phyloP scores from a whole-genome alignment of 1,284 basidiomycete genomes.

The Earliella scabrosa region DNA sequence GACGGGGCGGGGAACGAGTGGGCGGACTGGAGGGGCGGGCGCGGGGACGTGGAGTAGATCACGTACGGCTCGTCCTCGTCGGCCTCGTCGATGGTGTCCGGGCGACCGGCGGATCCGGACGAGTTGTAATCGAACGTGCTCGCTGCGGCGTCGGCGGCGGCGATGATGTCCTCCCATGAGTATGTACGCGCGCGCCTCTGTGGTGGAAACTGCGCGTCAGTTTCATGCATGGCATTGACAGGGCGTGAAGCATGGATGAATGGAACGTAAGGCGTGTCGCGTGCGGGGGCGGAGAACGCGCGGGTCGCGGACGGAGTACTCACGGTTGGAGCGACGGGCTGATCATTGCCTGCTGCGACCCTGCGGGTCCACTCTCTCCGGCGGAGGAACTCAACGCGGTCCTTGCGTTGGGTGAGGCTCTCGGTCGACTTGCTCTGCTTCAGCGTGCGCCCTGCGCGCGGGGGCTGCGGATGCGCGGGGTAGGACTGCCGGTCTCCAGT shows the following conservation, averaged over 20 bases:
- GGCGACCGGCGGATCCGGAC: constrained; percentile 15
- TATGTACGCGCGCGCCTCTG: constrained; percentile 26
- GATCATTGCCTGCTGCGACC: constrained; percentile 35
- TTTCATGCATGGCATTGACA: neutral
- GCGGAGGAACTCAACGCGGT: constrained; percentile 37
- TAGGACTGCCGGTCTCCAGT: neutral
- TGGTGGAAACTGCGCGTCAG: constrained; percentile 1
- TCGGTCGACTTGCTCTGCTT: constrained; percentile 30
- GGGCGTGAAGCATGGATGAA: neutral
- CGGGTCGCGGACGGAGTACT: constrained; percentile 6
- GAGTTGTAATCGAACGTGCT: constrained; percentile 14
- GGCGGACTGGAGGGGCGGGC: constrained; percentile 7
- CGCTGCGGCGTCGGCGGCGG: constrained; percentile 19
- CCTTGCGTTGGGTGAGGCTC: constrained; percentile 33
- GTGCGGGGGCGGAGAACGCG: neutral
- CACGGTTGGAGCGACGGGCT: constrained; percentile 20
- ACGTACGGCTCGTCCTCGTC: constrained; percentile 31
- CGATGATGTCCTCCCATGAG: constrained; percentile 28
- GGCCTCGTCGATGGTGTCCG: constrained; percentile 27
- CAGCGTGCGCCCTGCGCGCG: constrained; percentile 12
- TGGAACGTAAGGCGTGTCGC: neutral
- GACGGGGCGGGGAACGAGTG: neutral
- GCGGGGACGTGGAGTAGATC: constrained; percentile 32
- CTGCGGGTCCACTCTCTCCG: constrained; percentile 38
- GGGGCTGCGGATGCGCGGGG: constrained; percentile 7